phyloP scores from a whole-genome alignment of 106 monocot genomes.

The Agapanthus africanus region DNA sequence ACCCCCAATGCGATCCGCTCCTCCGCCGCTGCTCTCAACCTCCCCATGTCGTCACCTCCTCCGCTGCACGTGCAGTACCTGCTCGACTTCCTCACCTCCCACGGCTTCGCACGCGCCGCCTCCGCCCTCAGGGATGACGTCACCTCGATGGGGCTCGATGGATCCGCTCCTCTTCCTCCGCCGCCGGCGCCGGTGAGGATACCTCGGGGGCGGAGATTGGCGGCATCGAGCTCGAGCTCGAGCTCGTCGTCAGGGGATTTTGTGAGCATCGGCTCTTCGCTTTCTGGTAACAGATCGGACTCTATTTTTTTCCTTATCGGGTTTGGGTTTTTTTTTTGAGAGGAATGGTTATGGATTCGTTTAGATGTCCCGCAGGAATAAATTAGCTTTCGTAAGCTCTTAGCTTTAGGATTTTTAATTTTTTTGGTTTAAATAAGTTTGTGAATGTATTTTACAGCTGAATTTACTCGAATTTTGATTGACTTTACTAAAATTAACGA shows the following conservation, averaged over 20 bases:
- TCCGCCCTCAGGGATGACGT: slow-evolving; percentile 54
- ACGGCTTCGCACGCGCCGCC: slow-evolving; percentile 47
- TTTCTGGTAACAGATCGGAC: slow-evolving; percentile 33
- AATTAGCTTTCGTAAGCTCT: background rate
- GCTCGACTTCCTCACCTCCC: slow-evolving; percentile 45
- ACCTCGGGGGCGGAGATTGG: slow-evolving; percentile 34
- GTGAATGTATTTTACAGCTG: background rate
- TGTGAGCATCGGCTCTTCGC: slow-evolving; percentile 64
- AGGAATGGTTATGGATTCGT: background rate
- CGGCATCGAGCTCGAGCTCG: slow-evolving; percentile 10
- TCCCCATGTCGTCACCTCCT: background rate
- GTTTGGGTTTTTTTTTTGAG: background rate
- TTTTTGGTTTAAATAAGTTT: background rate
- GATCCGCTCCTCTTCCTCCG: slow-evolving; percentile 41
- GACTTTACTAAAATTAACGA: no score
- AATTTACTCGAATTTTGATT: background rate
- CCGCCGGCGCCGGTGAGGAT: slow-evolving; percentile 15
- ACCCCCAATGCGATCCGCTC: slow-evolving; percentile 6
- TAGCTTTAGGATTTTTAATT: no score
- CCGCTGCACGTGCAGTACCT: slow-evolving; percentile 32
- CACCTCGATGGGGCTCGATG: slow-evolving; percentile 12
- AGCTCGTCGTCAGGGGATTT: slow-evolving; percentile 45
- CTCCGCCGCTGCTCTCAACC: background rate
- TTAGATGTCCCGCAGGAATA: background rate
- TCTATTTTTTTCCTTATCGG: no score